Base-by-base conservation (phyloP, 1,139 yeast genomes). In the Hemisphaericaspora xylofermentans region DNA sequence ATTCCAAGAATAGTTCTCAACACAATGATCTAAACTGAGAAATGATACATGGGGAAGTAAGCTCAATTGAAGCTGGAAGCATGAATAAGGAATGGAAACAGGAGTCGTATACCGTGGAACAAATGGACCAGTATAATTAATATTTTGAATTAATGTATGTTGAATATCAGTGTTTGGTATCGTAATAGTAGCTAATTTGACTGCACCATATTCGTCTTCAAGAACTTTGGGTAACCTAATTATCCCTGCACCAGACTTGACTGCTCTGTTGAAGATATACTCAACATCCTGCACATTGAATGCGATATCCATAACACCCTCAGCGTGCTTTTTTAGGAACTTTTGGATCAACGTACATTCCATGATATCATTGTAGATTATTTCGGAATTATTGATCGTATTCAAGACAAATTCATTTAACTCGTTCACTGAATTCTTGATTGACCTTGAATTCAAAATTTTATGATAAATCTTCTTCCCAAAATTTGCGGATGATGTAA, bases 1-100 rank as follows among this genome's bases (percentile, higher is more conserved):
- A 52, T 80, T 65, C 91, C 91, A 84, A 32, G 76, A 76, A 53
- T 80, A 84, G 60, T 86, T 87, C 49, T 84, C 89, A 12, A 87
- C 95, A 55, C 88, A 82, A 53, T 87, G 95, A 56, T 87, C 95
- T 48, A 87, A 76, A 4, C 57, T 52, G 1, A 53, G 53, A 31
- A 82, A 58, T 0, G 57, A 44, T 13, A 79, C 59, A 2, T 61
- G 56, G 1, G 74, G 74, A 13, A 71, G 50, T 6, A 46, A 36
- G 35, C 54, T 39, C 17, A 54, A 45, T 21, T 44, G 48, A 7
- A 33, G 17, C 22, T 35, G 27, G 35, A 38, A 44, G 6, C 38
- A 18, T 27, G 42, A 36, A 40, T 50, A 32, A 19, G 31, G 31
- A 6, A 17, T 39, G n/a, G 24, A 33, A 6, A 39, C 33, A 3